Percentiles rank a stretch among this genome's conserved stretches.
These are phyloP conservation scores for Pseudogymnoascus sp. DNA, from an alignment of 2,329 filamentous ascomycete species.

Conservation along the genomic window DNA sequence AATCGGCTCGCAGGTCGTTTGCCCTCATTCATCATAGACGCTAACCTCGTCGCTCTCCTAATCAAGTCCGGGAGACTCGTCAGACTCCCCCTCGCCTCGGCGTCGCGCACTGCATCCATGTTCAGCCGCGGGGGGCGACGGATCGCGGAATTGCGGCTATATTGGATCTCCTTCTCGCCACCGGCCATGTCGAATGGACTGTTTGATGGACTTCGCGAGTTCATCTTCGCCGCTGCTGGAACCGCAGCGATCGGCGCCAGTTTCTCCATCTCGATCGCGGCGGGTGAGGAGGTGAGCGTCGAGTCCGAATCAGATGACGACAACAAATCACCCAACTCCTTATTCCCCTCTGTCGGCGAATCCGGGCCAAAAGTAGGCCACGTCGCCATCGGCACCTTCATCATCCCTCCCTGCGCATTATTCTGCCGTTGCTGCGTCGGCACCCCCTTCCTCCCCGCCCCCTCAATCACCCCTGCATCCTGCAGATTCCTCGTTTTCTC, in stretches of 20 bases:
- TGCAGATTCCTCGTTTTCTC: not conserved
- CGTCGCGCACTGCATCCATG: constrained; percentile 71
- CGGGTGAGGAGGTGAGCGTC: not conserved
- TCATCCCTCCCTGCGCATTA: not conserved
- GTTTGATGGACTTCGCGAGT: constrained; percentile 19
- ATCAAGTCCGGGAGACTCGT: constrained; percentile 92
- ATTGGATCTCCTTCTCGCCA: not conserved
- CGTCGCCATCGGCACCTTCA: not conserved
- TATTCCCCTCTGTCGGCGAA: not conserved
- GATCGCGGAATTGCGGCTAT: constrained; percentile 45
- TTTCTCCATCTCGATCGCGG: not conserved
- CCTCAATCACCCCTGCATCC: not conserved
- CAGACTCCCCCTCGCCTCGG: constrained; percentile 77
- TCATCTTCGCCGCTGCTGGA: not conserved
- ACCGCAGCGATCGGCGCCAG: not conserved
- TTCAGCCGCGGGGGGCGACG: constrained; percentile 66
- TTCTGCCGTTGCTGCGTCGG: not conserved
- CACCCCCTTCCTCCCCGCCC: not conserved
- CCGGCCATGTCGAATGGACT: constrained; percentile 24
- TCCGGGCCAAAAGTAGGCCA: constrained; percentile 10
- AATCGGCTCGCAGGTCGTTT: constrained; percentile 53
- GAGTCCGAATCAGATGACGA: not conserved
- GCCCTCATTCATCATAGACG: constrained; percentile 80
- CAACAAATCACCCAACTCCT: not conserved
- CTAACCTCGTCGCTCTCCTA: constrained; percentile 74